Evolutionary conservation across 2,329 filamentous ascomycete genomes (phyloP), one percentile per base, ranked within the genome.

Genomic region (Arachnomyces sp.): DNA sequence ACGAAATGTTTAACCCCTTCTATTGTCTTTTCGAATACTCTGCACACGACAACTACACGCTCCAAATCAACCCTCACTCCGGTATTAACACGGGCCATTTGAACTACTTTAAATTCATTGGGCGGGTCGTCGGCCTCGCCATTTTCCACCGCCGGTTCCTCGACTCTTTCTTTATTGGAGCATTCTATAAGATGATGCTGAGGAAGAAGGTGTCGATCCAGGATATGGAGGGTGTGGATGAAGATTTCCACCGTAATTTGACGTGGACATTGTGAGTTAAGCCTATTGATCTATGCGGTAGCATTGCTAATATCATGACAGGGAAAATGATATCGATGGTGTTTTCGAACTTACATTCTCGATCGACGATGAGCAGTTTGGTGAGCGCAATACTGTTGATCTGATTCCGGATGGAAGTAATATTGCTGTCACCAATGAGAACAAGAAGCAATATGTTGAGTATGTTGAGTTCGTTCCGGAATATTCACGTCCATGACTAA

Each of bases 1-100:
- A 98, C 68, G 92, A 98, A 72, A 98, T 98, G 92, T 98, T 98
- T 72, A 98, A 98, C 65, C 92, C 92, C 25, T 98, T 98, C 70
- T 98, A 98, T 72, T 98, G 92, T 63, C 75, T 98, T 39, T 98
- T 98, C 72, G 92, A 98, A 69, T 98, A 98, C 67, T 96, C 92
- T 17, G 92, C 92, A 30, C 92, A 98, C 72, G 92, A 98, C 78
- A 98, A 98, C 71, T 98, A 98, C 70, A 98, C 92, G 21, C 83
- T 98, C 40, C 92, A 98, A 68, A 98, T 98, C 72, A 98, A 98
- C 70, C 92, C 92, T 34, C 92, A 98, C 66, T 98, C 92, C 14
- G 92, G 92, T 49, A 96, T 98, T 68, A 98, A 98, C 66, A 92
- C 92, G 1, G 92, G 98, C 68, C 92, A 98, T 78, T 73, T 98